Percentiles rank a stretch among this genome's conserved stretches.
phyloP scores from a whole-genome alignment of 306 rosid species.

The Vigna trinervia region DNA sequence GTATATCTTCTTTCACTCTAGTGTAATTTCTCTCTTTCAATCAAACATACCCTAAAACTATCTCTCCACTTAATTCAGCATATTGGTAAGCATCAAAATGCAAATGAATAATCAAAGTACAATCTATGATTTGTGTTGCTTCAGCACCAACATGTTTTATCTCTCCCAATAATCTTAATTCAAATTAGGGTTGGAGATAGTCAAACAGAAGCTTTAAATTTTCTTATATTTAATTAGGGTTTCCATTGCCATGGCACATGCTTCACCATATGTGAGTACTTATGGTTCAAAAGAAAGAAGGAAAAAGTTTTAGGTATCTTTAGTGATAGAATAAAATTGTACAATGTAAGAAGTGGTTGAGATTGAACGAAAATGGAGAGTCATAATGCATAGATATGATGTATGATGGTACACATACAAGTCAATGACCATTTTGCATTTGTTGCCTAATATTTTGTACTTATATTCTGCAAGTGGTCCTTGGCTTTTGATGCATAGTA shows the following conservation, averaged over 20 bases:
- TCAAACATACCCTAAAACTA: background rate
- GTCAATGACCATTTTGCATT: background rate
- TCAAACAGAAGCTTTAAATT: background rate
- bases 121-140: background rate
- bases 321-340: background rate
- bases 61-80: background rate
- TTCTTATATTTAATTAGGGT: background rate
- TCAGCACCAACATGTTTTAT: background rate
- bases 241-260: background rate
- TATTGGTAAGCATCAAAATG: background rate
- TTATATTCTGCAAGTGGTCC: background rate
- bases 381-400: background rate
- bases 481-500: background rate
- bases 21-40: too few species aligned
- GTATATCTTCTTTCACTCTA: too few species aligned
- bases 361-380: constrained; percentile 1
- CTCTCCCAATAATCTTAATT: background rate
- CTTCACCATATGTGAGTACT: background rate
- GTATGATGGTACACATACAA: background rate
- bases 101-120: background rate
- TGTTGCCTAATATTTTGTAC: background rate
- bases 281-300: constrained; percentile 8
- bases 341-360: background rate
- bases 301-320: background rate
- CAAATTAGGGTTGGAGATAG: background rate